Conservation (phyloP, 2,329 filamentous ascomycete species). For the Xylariaceae sp. region DNA sequence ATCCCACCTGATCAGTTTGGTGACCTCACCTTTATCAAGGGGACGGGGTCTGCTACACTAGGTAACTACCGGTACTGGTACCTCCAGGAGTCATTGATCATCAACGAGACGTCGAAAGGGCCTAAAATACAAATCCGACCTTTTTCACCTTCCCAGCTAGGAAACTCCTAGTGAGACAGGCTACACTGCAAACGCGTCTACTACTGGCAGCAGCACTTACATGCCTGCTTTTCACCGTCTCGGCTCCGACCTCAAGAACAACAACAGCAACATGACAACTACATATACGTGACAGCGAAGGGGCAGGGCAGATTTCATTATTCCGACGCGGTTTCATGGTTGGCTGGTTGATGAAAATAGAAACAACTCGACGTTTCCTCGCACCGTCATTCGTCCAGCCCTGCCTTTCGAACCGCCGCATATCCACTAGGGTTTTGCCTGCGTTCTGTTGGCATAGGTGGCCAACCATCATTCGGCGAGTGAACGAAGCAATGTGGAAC, state of each 20-base stretch:
- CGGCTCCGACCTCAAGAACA: slow-evolving; percentile 5
- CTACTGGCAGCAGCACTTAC: neutral
- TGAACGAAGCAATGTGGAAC: neutral
- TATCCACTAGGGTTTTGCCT: neutral
- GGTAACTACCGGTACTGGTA: neutral
- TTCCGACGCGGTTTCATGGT: neutral
- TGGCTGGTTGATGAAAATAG: neutral
- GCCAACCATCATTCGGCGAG: neutral
- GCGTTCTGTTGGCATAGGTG: neutral
- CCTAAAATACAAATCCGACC: slow-evolving; percentile 3
- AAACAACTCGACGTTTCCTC: neutral
- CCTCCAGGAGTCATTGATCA: neutral
- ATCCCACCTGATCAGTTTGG: slow-evolving; percentile 24
- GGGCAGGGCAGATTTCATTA: neutral
- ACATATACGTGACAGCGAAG: neutral
- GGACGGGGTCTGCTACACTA: slow-evolving; percentile 4
- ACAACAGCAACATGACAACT: no score
- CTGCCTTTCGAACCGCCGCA: neutral
- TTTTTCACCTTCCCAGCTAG: slow-evolving; percentile 16
- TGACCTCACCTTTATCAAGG: slow-evolving; percentile 19
- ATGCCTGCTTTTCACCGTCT: neutral
- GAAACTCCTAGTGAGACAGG: slow-evolving; percentile 9
- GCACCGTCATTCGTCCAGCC: neutral
- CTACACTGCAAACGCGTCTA: slow-evolving; percentile 1
- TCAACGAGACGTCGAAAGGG: slow-evolving; percentile 1